Evolutionary conservation across 1,284 basidiomycete species (phyloP), one percentile per base, ranked within the genome.

Genomic region (Polyporus tsugae): DNA sequence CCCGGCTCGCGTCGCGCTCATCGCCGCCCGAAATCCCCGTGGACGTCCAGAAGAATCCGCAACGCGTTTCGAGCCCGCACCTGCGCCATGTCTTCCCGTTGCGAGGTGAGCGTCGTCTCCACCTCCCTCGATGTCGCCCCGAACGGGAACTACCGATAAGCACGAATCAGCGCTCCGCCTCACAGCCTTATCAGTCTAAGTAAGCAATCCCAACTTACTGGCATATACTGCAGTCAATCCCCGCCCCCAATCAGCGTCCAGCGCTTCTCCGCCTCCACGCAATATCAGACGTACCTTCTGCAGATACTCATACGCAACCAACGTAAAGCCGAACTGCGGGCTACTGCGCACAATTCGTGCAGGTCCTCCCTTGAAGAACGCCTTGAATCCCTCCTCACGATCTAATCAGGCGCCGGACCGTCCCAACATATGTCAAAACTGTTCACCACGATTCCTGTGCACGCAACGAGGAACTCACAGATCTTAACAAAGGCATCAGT

Each of bases 301-400:
- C 71, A 95, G 81, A 78, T 92, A 89, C 78, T 96, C 94, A 81
- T 95, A 95, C 44, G 90, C 92, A 70, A 98, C 91, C 36, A 99
- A 85, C 29, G 97, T 99, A 74, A 97, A 98, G 64, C 95, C 95
- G 78, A 97, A 97, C 78, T 95, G 93, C 67, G 91, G 92, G 76
- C 91, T 95, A 80, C 93, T 95, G 74, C 97, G 88, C 68, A 98
- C 82, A 62, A 98, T 86, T 74, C 97, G 94, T 55, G 97, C 97
- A 36, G 94, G 87, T 62, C 96, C 96, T 63, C 97, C 98, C 82
- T 99, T 99, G 89, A 95, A 99, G 72, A 99, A 84, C 10, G 98
- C 97, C 59, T 83, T 86, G 80, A 94, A 93, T 9, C 95, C 95
- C 78, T 97, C 95, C 80, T 97, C 95, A 19, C 86, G 89, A 77